A percentile compares a stretch with the other conserved stretches of the same genome.
Conservation (phyloP, 2,329 filamentous ascomycete species). For the Cladorrhinum sp. region DNA sequence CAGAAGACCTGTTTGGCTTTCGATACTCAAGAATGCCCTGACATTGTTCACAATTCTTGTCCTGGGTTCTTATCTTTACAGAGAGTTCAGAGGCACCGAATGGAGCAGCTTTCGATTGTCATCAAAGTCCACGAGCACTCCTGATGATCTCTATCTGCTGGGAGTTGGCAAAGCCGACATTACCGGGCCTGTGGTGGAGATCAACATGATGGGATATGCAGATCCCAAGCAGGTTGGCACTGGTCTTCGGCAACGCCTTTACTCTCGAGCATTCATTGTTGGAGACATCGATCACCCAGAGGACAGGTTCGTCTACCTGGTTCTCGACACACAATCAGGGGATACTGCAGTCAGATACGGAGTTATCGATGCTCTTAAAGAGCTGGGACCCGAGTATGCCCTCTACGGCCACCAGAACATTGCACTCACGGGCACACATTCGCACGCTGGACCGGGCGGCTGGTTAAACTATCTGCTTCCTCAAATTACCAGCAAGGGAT, state of each 20-base stretch:
- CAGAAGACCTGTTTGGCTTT: not conserved
- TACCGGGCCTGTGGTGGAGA: conserved; percentile 77
- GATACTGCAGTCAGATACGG: conserved; percentile 86
- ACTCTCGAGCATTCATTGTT: conserved; percentile 86
- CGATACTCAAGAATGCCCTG: not conserved
- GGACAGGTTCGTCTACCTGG: conserved; percentile 80
- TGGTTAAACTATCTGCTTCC: conserved; percentile 95
- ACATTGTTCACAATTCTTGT: not conserved
- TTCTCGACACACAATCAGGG: conserved; percentile 82
- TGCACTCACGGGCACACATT: conserved; percentile 89
- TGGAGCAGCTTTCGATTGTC: not conserved
- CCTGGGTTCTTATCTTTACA: not conserved
- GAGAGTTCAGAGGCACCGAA: not conserved
- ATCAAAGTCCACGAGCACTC: not conserved
- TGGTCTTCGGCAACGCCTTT: conserved; percentile 81
- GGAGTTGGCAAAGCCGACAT: conserved; percentile 59
- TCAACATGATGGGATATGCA: conserved; percentile 91
- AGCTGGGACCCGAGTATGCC: conserved; percentile 67
- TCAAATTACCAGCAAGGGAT: conserved; percentile 84
- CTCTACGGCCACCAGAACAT: conserved; percentile 78
- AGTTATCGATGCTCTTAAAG: conserved; percentile 71
- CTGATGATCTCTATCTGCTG: conserved; percentile 47
- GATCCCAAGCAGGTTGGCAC: conserved; percentile 77
- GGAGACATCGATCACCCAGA: conserved; percentile 62
- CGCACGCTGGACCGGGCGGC: conserved; percentile 84